Percentiles rank a stretch among this genome's conserved stretches.
Conservation (phyloP, 306 rosid species). For the Corylus avellana region DNA sequence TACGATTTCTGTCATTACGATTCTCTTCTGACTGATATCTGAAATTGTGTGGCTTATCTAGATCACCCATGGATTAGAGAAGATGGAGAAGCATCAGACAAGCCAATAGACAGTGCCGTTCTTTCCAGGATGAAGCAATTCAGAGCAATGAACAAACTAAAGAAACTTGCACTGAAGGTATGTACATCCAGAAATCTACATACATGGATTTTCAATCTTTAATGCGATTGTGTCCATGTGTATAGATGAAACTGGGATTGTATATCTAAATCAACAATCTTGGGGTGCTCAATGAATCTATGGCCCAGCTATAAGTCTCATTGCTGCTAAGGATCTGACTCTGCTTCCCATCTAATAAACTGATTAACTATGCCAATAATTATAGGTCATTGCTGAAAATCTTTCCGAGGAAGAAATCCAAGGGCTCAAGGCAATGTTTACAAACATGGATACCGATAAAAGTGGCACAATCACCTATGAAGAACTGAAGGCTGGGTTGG, state of each 20-base stretch:
- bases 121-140: slow-evolving; percentile 95
- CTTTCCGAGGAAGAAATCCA: slow-evolving; percentile 90
- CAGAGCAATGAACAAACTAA: slow-evolving; percentile 90
- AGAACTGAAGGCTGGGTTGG: slow-evolving; percentile 73
- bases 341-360: slow-evolving; percentile 8
- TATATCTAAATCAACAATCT: not conserved
- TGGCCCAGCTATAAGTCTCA: not conserved
- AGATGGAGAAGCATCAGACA: slow-evolving; percentile 88
- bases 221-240: not conserved
- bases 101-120: slow-evolving; percentile 90
- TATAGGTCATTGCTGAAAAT: slow-evolving; percentile 86
- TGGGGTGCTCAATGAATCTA: not conserved
- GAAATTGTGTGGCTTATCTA: slow-evolving; percentile 38
- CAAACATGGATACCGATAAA: slow-evolving; percentile 79
- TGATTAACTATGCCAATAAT: not conserved
- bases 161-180: slow-evolving; percentile 79
- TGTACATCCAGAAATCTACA: not conserved
- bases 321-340: slow-evolving; percentile 4
- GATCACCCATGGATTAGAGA: slow-evolving; percentile 96
- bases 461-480: slow-evolving; percentile 90
- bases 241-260: not conserved
- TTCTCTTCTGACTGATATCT: slow-evolving; percentile 29
- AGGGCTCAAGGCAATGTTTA: slow-evolving; percentile 85
- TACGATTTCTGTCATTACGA: not conserved
- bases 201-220: not conserved